Evolutionary conservation across 345 rosid genomes (phyloP).

Genomic region (Linum trigynum): DNA sequence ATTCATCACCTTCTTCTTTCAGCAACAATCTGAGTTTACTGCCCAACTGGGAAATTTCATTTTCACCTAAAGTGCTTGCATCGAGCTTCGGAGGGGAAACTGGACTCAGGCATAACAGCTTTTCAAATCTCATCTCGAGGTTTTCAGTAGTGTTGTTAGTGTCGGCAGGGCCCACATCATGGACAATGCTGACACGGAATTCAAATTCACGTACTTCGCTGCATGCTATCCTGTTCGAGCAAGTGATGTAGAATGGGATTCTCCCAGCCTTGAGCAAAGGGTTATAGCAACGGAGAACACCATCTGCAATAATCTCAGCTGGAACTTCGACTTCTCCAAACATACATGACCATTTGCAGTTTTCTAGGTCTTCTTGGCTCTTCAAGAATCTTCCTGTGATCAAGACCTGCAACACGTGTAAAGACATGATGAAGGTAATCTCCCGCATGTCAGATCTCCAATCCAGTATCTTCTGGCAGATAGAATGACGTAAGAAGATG

Average conservation of each 20-base stretch:
- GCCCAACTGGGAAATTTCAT: conserved; percentile 43
- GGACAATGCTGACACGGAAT: conserved; percentile 33
- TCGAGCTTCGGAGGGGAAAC: conserved; percentile 13
- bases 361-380: conserved; percentile 40
- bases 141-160: conserved; percentile 21
- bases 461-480: background rate
- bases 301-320: conserved; percentile 71
- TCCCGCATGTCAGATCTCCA: background rate
- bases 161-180: conserved; percentile 23
- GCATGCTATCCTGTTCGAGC: conserved; percentile 90
- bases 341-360: conserved; percentile 78
- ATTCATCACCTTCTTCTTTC: conserved; percentile 44
- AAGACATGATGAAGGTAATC: background rate
- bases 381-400: conserved; percentile 69
- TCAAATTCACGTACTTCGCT: conserved; percentile 97
- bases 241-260: conserved; percentile 83
- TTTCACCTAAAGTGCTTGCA: conserved; percentile 8
- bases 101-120: conserved; percentile 45
- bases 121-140: conserved; percentile 53
- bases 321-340: conserved; percentile 97
- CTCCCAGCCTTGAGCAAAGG: conserved; percentile 61
- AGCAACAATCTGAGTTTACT: conserved; percentile 52
- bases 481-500: conserved; percentile 8
- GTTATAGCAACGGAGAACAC: conserved; percentile 62
- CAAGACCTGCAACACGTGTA: conserved; percentile 39